Conservation (phyloP, 139 green algal species). For the Coccomyxa sp. region DNA sequence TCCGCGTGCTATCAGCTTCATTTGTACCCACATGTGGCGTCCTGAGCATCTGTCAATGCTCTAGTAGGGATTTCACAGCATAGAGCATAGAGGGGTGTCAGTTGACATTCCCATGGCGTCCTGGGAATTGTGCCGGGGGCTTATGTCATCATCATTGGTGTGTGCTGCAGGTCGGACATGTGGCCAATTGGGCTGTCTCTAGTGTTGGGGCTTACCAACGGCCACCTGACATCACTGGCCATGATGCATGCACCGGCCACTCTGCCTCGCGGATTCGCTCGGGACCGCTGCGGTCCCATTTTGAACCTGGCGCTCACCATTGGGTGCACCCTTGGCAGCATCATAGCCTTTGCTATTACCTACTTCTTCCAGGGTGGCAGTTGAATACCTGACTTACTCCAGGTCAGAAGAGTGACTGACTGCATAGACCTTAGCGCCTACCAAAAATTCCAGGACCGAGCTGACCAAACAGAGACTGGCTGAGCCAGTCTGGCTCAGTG, state of each 20-base stretch:
- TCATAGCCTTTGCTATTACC: neutral
- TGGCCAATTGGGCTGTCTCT: slow-evolving; percentile 18
- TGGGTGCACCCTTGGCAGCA: neutral
- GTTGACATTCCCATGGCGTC: no score
- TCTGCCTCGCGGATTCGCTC: slow-evolving; percentile 7
- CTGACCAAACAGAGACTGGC: no score
- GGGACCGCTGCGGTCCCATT: neutral
- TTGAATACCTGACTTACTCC: neutral
- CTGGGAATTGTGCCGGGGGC: no score
- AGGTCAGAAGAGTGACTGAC: neutral
- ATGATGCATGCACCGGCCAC: slow-evolving; percentile 30
- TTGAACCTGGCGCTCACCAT: neutral
- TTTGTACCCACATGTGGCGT: no score
- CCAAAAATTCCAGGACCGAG: no score
- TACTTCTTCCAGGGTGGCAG: neutral
- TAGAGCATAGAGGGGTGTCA: no score
- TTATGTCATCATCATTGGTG: no score
- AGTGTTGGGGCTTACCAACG: slow-evolving; percentile 32
- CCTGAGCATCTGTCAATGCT: no score
- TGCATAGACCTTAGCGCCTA: neutral
- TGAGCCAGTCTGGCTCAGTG: no score
- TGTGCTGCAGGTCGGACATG: slow-evolving; percentile 1
- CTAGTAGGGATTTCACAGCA: no score
- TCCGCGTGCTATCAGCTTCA: no score
- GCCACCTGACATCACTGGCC: slow-evolving; percentile 26